phyloP scores from a whole-genome alignment of 805 yeast genomes.

The Metschnikowia lunata region DNA sequence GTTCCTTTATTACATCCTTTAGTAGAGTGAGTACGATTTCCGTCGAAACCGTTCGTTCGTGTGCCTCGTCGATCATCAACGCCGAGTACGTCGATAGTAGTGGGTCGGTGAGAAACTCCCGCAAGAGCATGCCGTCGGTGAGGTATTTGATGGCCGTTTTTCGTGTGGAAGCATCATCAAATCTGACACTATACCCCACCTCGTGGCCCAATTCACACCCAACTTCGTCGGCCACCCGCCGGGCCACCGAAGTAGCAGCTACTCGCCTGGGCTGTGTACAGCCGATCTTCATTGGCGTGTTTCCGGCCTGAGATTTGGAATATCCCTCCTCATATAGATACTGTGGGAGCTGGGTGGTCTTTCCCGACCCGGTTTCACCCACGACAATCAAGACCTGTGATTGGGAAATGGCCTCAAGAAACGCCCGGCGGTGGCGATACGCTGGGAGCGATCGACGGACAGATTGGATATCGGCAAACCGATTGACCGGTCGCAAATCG shows the following conservation, averaged over 20 bases:
- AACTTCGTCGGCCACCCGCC: conserved; percentile 89
- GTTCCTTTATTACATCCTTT: conserved; percentile 57
- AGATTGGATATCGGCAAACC: conserved; percentile 33
- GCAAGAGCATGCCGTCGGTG: conserved; percentile 92
- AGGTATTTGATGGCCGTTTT: conserved; percentile 77
- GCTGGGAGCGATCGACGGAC: conserved; percentile 73
- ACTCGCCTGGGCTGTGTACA: conserved; percentile 96
- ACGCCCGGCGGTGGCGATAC: conserved; percentile 52
- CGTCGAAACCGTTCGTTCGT: conserved; percentile 91
- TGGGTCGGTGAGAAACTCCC: conserved; percentile 81
- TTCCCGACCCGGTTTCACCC: conserved; percentile 92
- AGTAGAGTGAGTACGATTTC: conserved; percentile 76
- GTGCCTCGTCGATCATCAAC: conserved; percentile 95
- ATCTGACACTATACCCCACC: conserved; percentile 86
- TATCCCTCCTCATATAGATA: conserved; percentile 81
- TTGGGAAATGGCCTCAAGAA: conserved; percentile 54
- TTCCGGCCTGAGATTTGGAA: conserved; percentile 37
- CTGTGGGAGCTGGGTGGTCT: conserved; percentile 91
- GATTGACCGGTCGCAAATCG: conserved; percentile 5
- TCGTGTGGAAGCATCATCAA: conserved; percentile 70
- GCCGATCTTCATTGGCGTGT: conserved; percentile 49
- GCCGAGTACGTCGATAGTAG: conserved; percentile 66
- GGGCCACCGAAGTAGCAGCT: conserved; percentile 88
- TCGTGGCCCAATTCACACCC: conserved; percentile 73
- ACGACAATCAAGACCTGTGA: conserved; percentile 72